These are phyloP conservation scores for Kodamaea hsintzibuensis DNA, from an alignment of 805 yeast species.

Conservation along the genomic window DNA sequence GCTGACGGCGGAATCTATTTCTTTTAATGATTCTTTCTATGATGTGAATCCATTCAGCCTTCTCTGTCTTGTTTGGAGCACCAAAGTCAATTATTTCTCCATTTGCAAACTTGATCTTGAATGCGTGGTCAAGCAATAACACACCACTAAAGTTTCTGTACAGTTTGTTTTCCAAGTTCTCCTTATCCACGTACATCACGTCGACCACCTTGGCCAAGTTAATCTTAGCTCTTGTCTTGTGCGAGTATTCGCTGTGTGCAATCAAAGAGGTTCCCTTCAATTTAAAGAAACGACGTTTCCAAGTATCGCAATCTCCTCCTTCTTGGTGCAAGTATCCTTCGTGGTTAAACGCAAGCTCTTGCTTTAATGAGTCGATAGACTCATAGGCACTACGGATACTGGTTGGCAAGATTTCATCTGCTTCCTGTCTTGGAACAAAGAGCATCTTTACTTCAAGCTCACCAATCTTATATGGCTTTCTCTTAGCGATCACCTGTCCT, in stretches of 20 bases:
- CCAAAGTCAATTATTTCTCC: slow-evolving; percentile 83
- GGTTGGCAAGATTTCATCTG: slow-evolving; percentile 65
- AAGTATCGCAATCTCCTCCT: slow-evolving; percentile 82
- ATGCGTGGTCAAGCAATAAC: slow-evolving; percentile 66
- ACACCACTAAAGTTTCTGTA: slow-evolving; percentile 72
- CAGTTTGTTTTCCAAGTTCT: slow-evolving; percentile 27
- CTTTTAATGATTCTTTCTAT: slow-evolving; percentile 57
- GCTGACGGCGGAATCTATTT: slow-evolving; percentile 58
- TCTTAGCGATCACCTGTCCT: slow-evolving; percentile 27
- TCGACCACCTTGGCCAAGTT: slow-evolving; percentile 69
- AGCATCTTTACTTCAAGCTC: slow-evolving; percentile 66
- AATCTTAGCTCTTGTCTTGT: slow-evolving; percentile 71
- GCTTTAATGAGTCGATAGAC: slow-evolving; percentile 30
- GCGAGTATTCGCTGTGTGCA: slow-evolving; percentile 73
- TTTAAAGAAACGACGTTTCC: slow-evolving; percentile 75
- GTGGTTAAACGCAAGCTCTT: slow-evolving; percentile 27
- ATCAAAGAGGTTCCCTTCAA: slow-evolving; percentile 69
- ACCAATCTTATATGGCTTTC: slow-evolving; percentile 63
- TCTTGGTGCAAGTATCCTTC: slow-evolving; percentile 83
- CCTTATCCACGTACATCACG: slow-evolving; percentile 46
- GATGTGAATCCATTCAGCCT: slow-evolving; percentile 62
- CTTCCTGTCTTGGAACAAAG: slow-evolving; percentile 62
- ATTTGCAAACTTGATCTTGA: slow-evolving; percentile 72
- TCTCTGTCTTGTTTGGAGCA: slow-evolving; percentile 69
- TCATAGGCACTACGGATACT: slow-evolving; percentile 55